Evolutionary conservation across 176 grass and related monocot species (phyloP).

Genomic region (Triticum timopheevii): DNA sequence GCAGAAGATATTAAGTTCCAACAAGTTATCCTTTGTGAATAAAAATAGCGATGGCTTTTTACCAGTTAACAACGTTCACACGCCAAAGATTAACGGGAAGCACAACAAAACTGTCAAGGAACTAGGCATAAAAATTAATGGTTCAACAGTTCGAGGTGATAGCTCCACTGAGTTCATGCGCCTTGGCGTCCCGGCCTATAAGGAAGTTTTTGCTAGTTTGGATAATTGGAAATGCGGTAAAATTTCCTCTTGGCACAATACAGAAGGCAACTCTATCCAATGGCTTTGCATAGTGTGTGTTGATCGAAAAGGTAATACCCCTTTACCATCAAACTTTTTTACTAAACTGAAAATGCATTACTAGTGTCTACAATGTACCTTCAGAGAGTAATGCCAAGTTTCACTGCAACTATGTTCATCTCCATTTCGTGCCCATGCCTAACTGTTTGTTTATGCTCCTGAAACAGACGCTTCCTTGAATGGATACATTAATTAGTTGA

Average conservation of each 20-base stretch:
- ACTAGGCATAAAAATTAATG: constrained; percentile 74
- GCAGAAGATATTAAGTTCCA: constrained; percentile 62
- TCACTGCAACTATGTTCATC: constrained; percentile 3
- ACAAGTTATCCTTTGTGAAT: constrained; percentile 40
- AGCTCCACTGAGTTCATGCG: constrained; percentile 47
- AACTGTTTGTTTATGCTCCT: constrained; percentile 1
- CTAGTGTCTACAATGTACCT: background rate
- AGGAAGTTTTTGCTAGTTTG: constrained; percentile 67
- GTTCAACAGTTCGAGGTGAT: constrained; percentile 46
- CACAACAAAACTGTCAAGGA: constrained; percentile 55
- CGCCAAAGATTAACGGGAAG: constrained; percentile 70
- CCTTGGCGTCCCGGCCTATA: constrained; percentile 42
- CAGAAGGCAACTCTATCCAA: constrained; percentile 70
- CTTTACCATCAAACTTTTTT: constrained; percentile 11
- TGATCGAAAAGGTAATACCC: constrained; percentile 68
- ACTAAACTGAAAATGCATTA: constrained; percentile 1
- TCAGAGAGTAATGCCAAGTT: background rate
- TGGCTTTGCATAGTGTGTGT: constrained; percentile 90
- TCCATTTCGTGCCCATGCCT: constrained; percentile 14
- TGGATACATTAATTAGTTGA: background rate
- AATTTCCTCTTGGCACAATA: constrained; percentile 80
- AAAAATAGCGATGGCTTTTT: constrained; percentile 54
- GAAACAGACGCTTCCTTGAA: background rate
- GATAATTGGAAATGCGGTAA: constrained; percentile 92
- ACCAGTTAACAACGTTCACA: constrained; percentile 50